Evolutionary conservation across 805 yeast genomes (phyloP), one percentile per base, ranked within the genome.

Genomic region (Metschnikowia koreensis): DNA sequence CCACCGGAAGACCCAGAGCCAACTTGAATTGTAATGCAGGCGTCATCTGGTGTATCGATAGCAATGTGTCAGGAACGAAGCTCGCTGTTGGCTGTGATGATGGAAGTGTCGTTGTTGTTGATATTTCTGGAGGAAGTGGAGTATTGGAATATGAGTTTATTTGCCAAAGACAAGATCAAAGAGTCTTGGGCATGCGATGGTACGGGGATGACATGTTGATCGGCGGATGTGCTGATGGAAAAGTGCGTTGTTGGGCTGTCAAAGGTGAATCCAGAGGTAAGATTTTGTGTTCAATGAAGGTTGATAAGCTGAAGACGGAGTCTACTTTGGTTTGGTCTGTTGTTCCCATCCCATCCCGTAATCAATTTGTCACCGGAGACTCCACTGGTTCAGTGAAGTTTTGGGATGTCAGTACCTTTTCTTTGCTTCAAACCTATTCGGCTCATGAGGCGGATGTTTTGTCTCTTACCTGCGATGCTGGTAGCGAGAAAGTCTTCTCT

Each of bases 161-260:
- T 47, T 76, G 94, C 54, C 94, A 88, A 68, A 81, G 96, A 70
- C 96, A 89, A 65, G 90, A 86, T 50, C 80, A 90, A 44, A 79
- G 97, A 66, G 86, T 94, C 1, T 74, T 94, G 62, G 80, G 89
- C 50, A 66, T 94, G 40, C 80, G 87, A 49, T 94, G 97, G 96
- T 79, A 79, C 52, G 80, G 77, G 16, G 77, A 85, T 57, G 80
- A 80, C 7, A 71, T 76, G 54, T 71, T 94, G 36, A 81, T 90
- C 38, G 97, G 97, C 46, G 99, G 99, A 11, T 94, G 98, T 68
- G 89, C 97, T 1, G 98, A 94, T 68, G 99, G 97, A 22, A 81
- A 89, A 63, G 79, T 94, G 37, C 81, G 97, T 65, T 83, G 87
- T 43, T 94, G 98, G 97, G 65, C 68, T 16, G 67, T 75, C 13